A percentile compares a stretch with the other conserved stretches of the same genome.
phyloP scores from a whole-genome alignment of 2,329 filamentous ascomycete genomes.

The Aspergillus brunneoviolaceus region DNA sequence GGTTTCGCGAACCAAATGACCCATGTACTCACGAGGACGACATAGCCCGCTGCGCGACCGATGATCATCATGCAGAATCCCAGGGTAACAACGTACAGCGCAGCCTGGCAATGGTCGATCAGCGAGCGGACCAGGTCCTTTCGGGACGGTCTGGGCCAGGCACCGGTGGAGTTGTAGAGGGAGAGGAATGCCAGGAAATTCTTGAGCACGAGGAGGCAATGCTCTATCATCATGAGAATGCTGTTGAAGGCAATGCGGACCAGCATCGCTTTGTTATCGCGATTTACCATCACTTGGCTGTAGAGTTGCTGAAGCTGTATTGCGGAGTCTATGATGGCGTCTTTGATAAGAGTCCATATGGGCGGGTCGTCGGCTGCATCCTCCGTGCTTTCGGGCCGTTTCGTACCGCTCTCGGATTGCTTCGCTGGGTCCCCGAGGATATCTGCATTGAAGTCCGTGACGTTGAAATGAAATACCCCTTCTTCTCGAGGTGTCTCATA shows the following conservation, averaged over 20 bases:
- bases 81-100: slow-evolving; percentile 35
- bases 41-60: slow-evolving; percentile 30
- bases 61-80: slow-evolving; percentile 33
- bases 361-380: slow-evolving; percentile 15
- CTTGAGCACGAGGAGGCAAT: slow-evolving; percentile 31
- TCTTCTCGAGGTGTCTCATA: slow-evolving; percentile 12
- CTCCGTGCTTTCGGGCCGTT: slow-evolving; percentile 14
- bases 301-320: slow-evolving; percentile 28
- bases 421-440: slow-evolving; percentile 5
- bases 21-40: slow-evolving; percentile 37
- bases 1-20: slow-evolving; percentile 38
- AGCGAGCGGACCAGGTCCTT: slow-evolving; percentile 30
- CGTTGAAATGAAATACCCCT: slow-evolving; percentile 17
- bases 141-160: slow-evolving; percentile 30
- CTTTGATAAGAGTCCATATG: slow-evolving; percentile 31
- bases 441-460: slow-evolving; percentile 22
- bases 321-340: slow-evolving; percentile 30
- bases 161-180: slow-evolving; percentile 33
- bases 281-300: slow-evolving; percentile 23
- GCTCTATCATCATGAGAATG: slow-evolving; percentile 31
- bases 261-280: slow-evolving; percentile 21
- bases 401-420: background rate
- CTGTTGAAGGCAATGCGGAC: slow-evolving; percentile 23
- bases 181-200: slow-evolving; percentile 27
- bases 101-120: slow-evolving; percentile 33